Evolutionary conservation across 2,329 filamentous ascomycete species (phyloP).

Genomic region (Coniochaeta sp.): DNA sequence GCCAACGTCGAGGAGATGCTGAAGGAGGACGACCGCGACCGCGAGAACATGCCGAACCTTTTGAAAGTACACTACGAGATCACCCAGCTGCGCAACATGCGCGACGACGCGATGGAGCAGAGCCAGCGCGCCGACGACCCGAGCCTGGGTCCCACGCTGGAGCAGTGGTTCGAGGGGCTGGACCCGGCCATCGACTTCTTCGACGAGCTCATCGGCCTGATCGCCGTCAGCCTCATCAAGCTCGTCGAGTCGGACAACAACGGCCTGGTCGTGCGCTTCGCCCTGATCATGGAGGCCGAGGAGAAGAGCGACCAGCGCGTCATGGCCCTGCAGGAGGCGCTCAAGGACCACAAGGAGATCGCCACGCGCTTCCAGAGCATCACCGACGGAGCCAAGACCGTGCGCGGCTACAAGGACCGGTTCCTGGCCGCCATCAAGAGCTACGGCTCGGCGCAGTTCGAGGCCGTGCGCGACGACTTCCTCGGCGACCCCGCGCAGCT

Average conservation of each 20-base stretch:
- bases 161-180: slow-evolving; percentile 81
- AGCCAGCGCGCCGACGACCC: slow-evolving; percentile 70
- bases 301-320: slow-evolving; percentile 95
- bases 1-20: slow-evolving; percentile 71
- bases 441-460: slow-evolving; percentile 68
- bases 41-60: slow-evolving; percentile 86
- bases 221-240: slow-evolving; percentile 84
- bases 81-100: slow-evolving; percentile 84
- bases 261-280: slow-evolving; percentile 82
- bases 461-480: slow-evolving; percentile 65
- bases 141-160: slow-evolving; percentile 72
- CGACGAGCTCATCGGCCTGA: slow-evolving; percentile 84
- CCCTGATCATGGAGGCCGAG: slow-evolving; percentile 88
- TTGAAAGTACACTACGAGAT: slow-evolving; percentile 87
- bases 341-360: slow-evolving; percentile 93
- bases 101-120: slow-evolving; percentile 95
- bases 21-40: slow-evolving; percentile 73
- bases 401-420: slow-evolving; percentile 94
- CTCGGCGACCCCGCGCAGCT: slow-evolving; percentile 74
- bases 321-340: slow-evolving; percentile 83
- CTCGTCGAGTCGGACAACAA: slow-evolving; percentile 82
- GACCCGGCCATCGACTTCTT: slow-evolving; percentile 91
- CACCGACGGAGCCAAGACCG: slow-evolving; percentile 83
- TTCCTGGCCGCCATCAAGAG: slow-evolving; percentile 75
- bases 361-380: slow-evolving; percentile 92